Base-by-base conservation (phyloP, 495 filamentous ascomycete species). In the Lichina pygmaea region DNA sequence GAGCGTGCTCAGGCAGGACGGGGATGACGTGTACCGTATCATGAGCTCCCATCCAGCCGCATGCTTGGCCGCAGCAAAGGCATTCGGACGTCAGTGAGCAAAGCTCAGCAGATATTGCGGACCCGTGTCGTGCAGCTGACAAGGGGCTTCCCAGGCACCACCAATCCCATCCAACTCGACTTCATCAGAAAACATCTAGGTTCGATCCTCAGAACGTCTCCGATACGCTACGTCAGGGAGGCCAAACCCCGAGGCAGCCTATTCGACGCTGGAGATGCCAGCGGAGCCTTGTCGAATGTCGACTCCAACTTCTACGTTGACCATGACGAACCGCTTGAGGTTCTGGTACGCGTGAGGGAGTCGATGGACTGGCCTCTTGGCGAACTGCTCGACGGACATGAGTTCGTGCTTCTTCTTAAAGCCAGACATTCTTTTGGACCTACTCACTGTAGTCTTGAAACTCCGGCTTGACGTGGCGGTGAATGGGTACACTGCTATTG, bases 301-400 rank as follows among this genome's bases (percentile, higher is more conserved):
- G 47, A 60, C 52, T 59, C 60, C 33, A 39, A 41, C 34, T 63
- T 63, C 46, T 62, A 44, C 36, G 55, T 63, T 32, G 55, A 63
- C 46, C 57, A 62, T 48, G 47, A 45, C 6, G 58, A 63, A 48
- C 60, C 58, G 16, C 48, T 56, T 46, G 48, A 53, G 46, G 55
- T 49, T 11, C 43, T 62, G 36, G 46, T 34, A 47, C 45, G 47
- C 51, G 50, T 57, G n/a, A 43, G 49, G 48, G 46, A 57, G 32
- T 37, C 12, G n/a, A 38, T 53, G 34, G 53, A 53, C 6, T 62
- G 60, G 60, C 57, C 55, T 45, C 49, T 62, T 17, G 56, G 60
- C 17, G 53, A 60, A 45, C 49, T 63, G 30, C 48, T 53, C 44
- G 58, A 61, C 47, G 60, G 60, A 7, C 46, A 56, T 52, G 58